A percentile compares a stretch with the other conserved stretches of the same genome.
Conservation (phyloP, 1,284 basidiomycete genomes). For the Athelia psychrophila region DNA sequence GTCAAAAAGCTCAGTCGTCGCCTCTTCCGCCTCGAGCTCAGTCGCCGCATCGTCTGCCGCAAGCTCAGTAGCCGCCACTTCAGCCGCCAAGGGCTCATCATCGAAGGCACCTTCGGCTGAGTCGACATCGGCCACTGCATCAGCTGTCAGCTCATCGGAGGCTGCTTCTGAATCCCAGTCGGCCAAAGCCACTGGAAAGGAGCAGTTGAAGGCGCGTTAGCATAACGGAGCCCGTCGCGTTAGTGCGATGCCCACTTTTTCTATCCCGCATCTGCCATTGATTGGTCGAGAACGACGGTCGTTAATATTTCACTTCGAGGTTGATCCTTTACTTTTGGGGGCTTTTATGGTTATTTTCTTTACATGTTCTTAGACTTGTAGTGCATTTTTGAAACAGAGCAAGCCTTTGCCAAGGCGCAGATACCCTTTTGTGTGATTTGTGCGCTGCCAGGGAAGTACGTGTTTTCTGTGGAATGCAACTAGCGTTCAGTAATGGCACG, state of each 20-base stretch:
- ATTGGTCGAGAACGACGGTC: no score
- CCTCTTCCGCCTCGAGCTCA: not conserved
- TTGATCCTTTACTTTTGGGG: not conserved
- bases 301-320: not conserved
- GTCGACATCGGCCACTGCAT: constrained; percentile 4
- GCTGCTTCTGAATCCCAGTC: constrained; percentile 10
- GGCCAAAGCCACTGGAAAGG: not conserved
- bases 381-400: not conserved
- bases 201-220: no score
- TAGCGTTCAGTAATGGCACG: no score
- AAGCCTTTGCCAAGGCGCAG: not conserved
- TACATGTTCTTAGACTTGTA: not conserved
- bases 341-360: not conserved
- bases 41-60: not conserved
- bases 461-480: no score
- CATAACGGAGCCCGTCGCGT: no score
- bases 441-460: no score
- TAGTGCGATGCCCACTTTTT: not conserved
- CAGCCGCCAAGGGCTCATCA: constrained; percentile 8
- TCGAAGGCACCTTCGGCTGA: constrained; percentile 9
- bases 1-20: not conserved
- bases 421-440: not conserved
- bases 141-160: constrained; percentile 9
- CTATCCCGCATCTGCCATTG: not conserved
- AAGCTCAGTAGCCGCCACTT: not conserved